These are phyloP conservation scores for Leccinellum rugosiceps DNA, from an alignment of 768 basidiomycete genomes.

Conservation along the genomic window DNA sequence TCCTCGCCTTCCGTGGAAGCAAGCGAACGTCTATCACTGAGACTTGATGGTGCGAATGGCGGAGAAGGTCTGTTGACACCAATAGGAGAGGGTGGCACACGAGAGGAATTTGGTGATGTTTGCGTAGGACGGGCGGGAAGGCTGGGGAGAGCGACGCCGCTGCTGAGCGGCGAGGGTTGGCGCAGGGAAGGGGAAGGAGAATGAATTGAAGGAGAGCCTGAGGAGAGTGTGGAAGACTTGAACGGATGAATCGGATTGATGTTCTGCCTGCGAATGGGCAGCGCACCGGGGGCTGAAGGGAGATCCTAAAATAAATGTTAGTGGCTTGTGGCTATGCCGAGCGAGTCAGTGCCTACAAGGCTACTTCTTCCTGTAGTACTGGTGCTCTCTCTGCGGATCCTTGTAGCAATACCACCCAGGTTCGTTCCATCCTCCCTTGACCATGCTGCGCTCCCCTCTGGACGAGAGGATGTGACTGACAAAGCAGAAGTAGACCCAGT, in stretches of 20 bases:
- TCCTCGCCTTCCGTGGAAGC: conserved; percentile 36
- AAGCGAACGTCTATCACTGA: conserved; percentile 42
- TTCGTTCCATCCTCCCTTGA: conserved; percentile 36
- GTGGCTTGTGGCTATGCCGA: conserved; percentile 1
- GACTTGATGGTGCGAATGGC: conserved; percentile 41
- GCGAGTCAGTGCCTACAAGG: conserved; percentile 11
- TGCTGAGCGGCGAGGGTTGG: conserved; percentile 43
- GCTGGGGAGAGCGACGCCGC: conserved; percentile 28
- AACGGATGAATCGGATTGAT: conserved; percentile 45
- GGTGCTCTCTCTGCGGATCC: conserved; percentile 53
- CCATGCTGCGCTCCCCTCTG: conserved; percentile 35
- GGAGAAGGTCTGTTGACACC: conserved; percentile 36
- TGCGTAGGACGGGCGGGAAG: conserved; percentile 36
- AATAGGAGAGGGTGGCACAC: conserved; percentile 39
- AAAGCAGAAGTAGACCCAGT: conserved; percentile 36
- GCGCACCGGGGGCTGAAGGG: conserved; percentile 36
- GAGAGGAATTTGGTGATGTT: conserved; percentile 41
- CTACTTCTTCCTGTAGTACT: conserved; percentile 36
- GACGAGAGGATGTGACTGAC: conserved; percentile 41
- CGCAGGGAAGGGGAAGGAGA: conserved; percentile 48
- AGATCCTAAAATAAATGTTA: conserved; percentile 30
- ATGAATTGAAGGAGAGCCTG: conserved; percentile 47
- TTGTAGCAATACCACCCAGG: conserved; percentile 37
- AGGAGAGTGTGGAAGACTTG: conserved; percentile 49
- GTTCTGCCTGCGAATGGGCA: conserved; percentile 45